Conservation (phyloP, 306 rosid species). For the Fragaria nilgerrensis region DNA sequence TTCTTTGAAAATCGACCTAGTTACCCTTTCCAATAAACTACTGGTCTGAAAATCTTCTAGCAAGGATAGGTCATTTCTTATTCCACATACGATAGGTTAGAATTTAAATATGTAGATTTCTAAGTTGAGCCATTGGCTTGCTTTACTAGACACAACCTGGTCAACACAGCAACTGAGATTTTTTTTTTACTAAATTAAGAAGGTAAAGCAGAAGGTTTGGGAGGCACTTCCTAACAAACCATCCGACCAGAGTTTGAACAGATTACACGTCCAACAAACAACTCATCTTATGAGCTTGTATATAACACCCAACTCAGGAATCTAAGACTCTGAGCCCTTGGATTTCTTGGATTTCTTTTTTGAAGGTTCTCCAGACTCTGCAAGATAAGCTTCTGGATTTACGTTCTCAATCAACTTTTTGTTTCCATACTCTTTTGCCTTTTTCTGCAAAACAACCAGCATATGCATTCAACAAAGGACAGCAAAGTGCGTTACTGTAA, state of each 20-base stretch:
- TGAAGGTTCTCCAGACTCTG: constrained; percentile 46
- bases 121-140: neutral
- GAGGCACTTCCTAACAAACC: neutral
- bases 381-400: constrained; percentile 56
- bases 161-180: neutral
- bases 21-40: neutral
- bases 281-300: neutral
- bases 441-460: constrained; percentile 47
- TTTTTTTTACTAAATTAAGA: neutral
- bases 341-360: constrained; percentile 79
- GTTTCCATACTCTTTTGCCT: constrained; percentile 58
- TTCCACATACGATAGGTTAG: neutral
- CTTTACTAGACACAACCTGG: neutral
- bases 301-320: neutral
- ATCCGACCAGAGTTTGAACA: constrained; percentile 11
- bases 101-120: neutral
- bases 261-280: constrained; percentile 1
- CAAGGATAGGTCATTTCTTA: too few relatives aligned
- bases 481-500: neutral
- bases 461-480: constrained; percentile 2
- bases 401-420: constrained; percentile 54
- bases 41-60: neutral
- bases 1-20: neutral
- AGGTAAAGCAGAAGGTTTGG: neutral
- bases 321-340: constrained; percentile 37